These are phyloP conservation scores for Volvox carteri DNA, from an alignment of 163 green algal species.

Conservation along the genomic window DNA sequence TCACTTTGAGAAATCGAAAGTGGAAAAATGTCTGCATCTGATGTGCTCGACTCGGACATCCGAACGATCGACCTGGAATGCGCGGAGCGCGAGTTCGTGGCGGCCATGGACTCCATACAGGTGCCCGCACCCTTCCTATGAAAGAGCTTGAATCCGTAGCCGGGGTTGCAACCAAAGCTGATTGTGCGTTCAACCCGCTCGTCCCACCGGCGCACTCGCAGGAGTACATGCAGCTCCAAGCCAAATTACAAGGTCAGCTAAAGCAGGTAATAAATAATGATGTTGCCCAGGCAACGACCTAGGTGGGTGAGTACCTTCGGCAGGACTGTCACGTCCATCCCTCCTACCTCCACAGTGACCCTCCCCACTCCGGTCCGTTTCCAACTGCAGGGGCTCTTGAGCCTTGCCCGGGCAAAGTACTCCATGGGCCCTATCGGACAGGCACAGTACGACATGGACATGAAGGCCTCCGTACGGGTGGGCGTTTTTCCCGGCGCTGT, in stretches of 20 bases:
- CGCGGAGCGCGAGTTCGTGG: constrained; percentile 31
- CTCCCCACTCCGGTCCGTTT: too few species aligned
- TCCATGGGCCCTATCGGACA: constrained; percentile 54
- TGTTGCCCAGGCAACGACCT: too few species aligned
- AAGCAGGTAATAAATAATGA: constrained; percentile 38
- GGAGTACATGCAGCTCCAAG: constrained; percentile 47
- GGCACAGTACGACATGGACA: constrained; percentile 53
- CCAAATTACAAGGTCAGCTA: constrained; percentile 23
- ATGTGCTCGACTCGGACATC: background rate
- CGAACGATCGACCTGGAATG: background rate
- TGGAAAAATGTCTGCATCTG: background rate
- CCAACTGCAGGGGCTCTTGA: constrained; percentile 55
- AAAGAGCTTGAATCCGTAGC: too few species aligned
- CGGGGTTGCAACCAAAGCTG: too few species aligned
- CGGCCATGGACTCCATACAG: constrained; percentile 40
- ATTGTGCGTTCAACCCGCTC: background rate
- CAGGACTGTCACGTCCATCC: too few species aligned
- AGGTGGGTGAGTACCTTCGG: too few species aligned
- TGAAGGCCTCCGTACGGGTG: constrained; percentile 28
- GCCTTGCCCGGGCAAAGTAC: constrained; percentile 48
- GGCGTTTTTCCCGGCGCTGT: background rate
- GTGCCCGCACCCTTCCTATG: too few species aligned
- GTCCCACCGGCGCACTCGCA: constrained; percentile 4
- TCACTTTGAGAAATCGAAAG: too few species aligned
- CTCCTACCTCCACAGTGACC: too few species aligned